Evolutionary conservation across 148 eudicot species (phyloP), one percentile per base, ranked within the genome.

Genomic region (Nepenthes mirabilis): DNA sequence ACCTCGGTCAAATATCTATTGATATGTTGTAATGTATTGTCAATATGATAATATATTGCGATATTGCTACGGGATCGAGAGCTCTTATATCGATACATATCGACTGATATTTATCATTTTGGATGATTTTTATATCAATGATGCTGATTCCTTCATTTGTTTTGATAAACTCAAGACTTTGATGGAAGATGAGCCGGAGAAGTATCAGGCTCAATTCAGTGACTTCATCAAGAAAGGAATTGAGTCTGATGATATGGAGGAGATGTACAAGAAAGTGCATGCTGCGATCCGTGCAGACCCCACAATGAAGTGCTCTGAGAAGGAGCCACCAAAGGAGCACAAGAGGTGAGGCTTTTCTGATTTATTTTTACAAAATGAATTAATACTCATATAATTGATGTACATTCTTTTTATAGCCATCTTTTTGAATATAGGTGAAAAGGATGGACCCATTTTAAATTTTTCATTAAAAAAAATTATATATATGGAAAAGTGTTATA

Each of bases 131-230:
- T 23, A 23, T 23, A 23, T 23, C 23, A 23, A 0, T 23, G 23
- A 23, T 23, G 14, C 60, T 65, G 34, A 62, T 36, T 43, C 9
- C 45, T 3, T 36, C 9, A 45, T 36, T 14, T 50, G 12, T 40
- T 34, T 2, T 62, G 52, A 2, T 7, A 33, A 36, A 23, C 23
- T 23, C 23, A 33, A 87, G 95, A 77, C 83, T 36, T 67, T 87
- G 75, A 67, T 52, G 62, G 95, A 87, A 66, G 95, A 88, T 73
- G 95, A 84, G 75, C 90, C 91, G n/a, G 95, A 88, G 70, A 88
- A 88, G 61, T 88, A 80, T 58, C 95, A 88, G 68, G 40, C 84
- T 48, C 90, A 84, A 64, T 88, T 88, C 74, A 74, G 86, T 37
- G 75, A 80, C 43, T 88, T 78, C 57, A 52, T 79, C 23, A 88